Evolutionary conservation across 1,139 yeast species (phyloP).

Genomic region (Debaryomyces sp.): DNA sequence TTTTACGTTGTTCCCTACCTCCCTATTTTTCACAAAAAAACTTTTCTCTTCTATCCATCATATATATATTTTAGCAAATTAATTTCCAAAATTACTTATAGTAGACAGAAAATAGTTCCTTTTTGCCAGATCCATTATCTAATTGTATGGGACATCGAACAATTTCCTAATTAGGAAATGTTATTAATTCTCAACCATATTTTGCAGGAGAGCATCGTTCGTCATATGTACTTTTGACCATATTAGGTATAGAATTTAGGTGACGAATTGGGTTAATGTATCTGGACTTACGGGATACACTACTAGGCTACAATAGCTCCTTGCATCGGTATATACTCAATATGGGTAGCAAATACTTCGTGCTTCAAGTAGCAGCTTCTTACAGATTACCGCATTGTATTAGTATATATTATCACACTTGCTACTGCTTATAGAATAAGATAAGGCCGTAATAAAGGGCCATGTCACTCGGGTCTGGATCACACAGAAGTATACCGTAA

Average conservation of each 20-base stretch:
- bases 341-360: not conserved
- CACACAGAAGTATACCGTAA: not conserved
- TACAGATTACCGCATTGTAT: not conserved
- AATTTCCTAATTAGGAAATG: slow-evolving; percentile 18
- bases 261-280: not conserved
- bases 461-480: not conserved
- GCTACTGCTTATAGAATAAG: not conserved
- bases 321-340: not conserved
- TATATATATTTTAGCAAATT: slow-evolving; percentile 2
- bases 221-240: slow-evolving; percentile 7
- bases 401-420: not conserved
- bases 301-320: not conserved
- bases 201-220: not conserved
- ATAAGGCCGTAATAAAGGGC: not conserved
- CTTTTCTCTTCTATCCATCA: not conserved
- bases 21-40: not conserved
- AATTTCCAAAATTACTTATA: slow-evolving; percentile 5
- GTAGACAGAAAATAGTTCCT: not conserved
- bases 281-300: not conserved
- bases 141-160: slow-evolving; percentile 1
- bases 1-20: not conserved
- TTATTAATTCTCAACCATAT: slow-evolving; percentile 9
- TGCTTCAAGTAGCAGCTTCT: not conserved
- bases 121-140: slow-evolving; percentile 1
- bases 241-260: slow-evolving; percentile 9